These are phyloP conservation scores for Stagonosporopsis cucurbitacearum DNA, from an alignment of 2,329 filamentous ascomycete genomes.

Conservation along the genomic window DNA sequence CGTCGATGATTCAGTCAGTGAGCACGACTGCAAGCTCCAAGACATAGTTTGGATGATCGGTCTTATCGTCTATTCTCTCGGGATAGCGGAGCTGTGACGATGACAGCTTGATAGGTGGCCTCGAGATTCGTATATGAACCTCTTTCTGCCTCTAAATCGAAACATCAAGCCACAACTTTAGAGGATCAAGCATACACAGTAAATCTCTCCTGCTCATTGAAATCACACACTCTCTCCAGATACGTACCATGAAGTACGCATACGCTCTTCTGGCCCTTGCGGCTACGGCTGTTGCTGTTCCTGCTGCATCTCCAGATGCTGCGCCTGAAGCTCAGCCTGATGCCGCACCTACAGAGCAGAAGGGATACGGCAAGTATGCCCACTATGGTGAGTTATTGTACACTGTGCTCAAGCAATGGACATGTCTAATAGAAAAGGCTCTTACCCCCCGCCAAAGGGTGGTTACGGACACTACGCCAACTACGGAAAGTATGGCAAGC, in stretches of 20 bases:
- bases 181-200: background rate
- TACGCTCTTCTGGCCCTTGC: constrained; percentile 30
- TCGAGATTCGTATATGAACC: constrained; percentile 11
- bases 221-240: background rate
- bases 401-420: background rate
- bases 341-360: background rate
- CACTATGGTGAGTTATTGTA: background rate
- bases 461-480: constrained; percentile 4
- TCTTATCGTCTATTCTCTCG: background rate
- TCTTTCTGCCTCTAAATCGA: background rate
- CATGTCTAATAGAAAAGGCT: constrained; percentile 7
- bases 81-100: constrained; percentile 9
- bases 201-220: background rate
- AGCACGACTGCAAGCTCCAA: background rate
- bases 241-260: constrained; percentile 28
- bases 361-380: constrained; percentile 14
- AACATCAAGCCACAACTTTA: constrained; percentile 10
- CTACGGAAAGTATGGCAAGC: constrained; percentile 22
- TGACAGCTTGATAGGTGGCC: background rate
- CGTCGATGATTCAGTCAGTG: constrained; percentile 2
- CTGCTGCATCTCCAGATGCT: constrained; percentile 23
- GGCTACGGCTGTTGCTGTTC: constrained; percentile 29
- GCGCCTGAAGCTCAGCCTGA: constrained; percentile 25
- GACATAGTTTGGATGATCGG: constrained; percentile 1
- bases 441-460: constrained; percentile 18